phyloP scores from a whole-genome alignment of 176 grass and related monocot species.

The Aechmea fasciata region DNA sequence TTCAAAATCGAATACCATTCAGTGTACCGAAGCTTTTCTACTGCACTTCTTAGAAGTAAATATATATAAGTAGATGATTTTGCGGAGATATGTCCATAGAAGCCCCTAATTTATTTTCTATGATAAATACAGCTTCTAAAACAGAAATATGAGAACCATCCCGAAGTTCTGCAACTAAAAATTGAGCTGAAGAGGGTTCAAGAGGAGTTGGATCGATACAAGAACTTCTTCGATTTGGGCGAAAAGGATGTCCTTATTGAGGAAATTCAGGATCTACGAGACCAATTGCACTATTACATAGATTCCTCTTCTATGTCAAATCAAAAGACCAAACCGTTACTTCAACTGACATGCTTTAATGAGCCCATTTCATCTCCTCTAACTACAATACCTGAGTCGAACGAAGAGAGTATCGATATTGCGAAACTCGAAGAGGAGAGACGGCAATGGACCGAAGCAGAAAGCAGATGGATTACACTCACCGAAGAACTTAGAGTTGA shows the following conservation, averaged over 20 bases:
- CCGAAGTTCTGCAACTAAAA: constrained; percentile 52
- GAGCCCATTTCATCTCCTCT: constrained; percentile 20
- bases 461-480: constrained; percentile 75
- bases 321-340: constrained; percentile 26
- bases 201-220: constrained; percentile 58
- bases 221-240: constrained; percentile 46
- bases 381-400: constrained; percentile 31
- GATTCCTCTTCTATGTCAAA: constrained; percentile 44
- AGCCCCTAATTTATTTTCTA: constrained; percentile 10
- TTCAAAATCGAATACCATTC: too few relatives aligned
- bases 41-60: too few relatives aligned
- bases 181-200: constrained; percentile 76
- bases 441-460: constrained; percentile 45
- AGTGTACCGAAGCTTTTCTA: too few relatives aligned
- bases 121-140: constrained; percentile 52
- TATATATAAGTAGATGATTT: too few relatives aligned
- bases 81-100: too few relatives aligned
- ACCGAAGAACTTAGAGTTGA: constrained; percentile 79
- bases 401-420: constrained; percentile 31
- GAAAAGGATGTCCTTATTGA: constrained; percentile 79
- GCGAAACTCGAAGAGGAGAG: constrained; percentile 21
- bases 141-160: constrained; percentile 84
- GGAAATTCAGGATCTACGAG: constrained; percentile 84
- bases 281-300: constrained; percentile 66
- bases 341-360: constrained; percentile 28